Evolutionary conservation across 2,329 filamentous ascomycete genomes (phyloP).

Genomic region (Penicillium sp.): DNA sequence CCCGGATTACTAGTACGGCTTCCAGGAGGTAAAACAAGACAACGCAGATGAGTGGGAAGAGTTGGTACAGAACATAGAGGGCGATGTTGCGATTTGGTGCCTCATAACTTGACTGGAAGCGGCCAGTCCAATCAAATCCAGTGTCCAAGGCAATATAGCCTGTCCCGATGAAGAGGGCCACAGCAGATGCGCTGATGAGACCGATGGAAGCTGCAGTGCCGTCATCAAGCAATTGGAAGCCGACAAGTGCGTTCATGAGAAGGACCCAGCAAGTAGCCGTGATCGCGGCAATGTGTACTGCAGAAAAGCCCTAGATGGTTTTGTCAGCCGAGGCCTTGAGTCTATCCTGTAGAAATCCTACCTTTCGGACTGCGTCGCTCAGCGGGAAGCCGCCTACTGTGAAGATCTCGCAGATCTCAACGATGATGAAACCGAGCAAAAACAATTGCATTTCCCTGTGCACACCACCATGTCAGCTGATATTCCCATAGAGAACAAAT

Average conservation of each 20-base stretch:
- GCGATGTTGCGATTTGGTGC: conserved; percentile 68
- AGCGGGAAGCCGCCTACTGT: conserved; percentile 87
- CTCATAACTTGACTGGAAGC: conserved; percentile 63
- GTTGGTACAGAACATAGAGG: conserved; percentile 90
- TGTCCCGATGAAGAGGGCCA: conserved; percentile 76
- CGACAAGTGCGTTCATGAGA: conserved; percentile 85
- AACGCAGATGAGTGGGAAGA: conserved; percentile 85
- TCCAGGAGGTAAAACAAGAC: conserved; percentile 84
- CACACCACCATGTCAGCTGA: conserved; percentile 13
- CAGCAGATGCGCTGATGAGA: conserved; percentile 68
- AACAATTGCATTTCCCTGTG: conserved; percentile 96
- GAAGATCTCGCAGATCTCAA: conserved; percentile 95
- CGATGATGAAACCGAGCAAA: conserved; percentile 77
- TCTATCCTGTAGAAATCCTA: conserved; percentile 50
- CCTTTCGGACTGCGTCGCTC: conserved; percentile 60
- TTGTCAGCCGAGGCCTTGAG: conserved; percentile 9
- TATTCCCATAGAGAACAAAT: background rate
- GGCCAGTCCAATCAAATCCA: conserved; percentile 77
- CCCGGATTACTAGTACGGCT: conserved; percentile 73
- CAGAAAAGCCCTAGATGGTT: conserved; percentile 69
- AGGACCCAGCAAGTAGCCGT: conserved; percentile 86
- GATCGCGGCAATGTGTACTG: conserved; percentile 85
- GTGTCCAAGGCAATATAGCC: conserved; percentile 96
- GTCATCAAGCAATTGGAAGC: conserved; percentile 90
- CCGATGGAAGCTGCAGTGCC: conserved; percentile 81